These are phyloP conservation scores for Mercurialis annua DNA, from an alignment of 345 rosid genomes.

Conservation along the genomic window DNA sequence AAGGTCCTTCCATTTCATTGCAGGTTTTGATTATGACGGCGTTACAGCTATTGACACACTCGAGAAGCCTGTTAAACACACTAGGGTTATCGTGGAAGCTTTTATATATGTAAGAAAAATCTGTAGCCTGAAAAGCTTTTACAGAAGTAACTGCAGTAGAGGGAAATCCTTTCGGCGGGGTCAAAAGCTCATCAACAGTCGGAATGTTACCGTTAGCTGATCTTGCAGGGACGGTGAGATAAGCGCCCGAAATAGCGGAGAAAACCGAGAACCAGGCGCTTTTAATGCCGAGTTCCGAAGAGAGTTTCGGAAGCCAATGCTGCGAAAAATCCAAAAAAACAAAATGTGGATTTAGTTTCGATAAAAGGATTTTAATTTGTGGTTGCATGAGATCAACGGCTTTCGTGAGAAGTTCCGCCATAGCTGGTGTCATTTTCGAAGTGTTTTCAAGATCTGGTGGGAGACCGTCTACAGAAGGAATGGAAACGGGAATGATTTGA, in stretches of 20 bases:
- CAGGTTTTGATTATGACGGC: slow-evolving; percentile 24
- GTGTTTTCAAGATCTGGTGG: slow-evolving; percentile 32
- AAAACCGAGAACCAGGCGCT: not conserved
- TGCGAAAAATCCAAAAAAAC: slow-evolving; percentile 23
- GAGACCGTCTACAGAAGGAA: slow-evolving; percentile 28
- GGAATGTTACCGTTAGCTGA: not conserved
- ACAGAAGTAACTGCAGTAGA: slow-evolving; percentile 8
- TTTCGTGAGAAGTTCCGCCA: slow-evolving; percentile 26
- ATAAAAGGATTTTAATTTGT: slow-evolving; percentile 16
- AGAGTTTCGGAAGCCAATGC: slow-evolving; percentile 13
- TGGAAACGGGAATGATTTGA: slow-evolving; percentile 23
- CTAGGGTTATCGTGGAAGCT: slow-evolving; percentile 13
- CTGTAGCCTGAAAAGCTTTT: slow-evolving; percentile 19
- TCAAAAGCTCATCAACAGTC: slow-evolving; percentile 14
- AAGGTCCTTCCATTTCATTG: slow-evolving; percentile 29
- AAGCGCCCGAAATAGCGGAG: slow-evolving; percentile 10
- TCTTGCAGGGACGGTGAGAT: slow-evolving; percentile 13
- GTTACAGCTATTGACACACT: not conserved
- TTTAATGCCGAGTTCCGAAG: slow-evolving; percentile 12
- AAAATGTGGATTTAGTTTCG: slow-evolving; percentile 31
- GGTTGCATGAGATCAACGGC: slow-evolving; percentile 36
- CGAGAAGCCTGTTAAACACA: slow-evolving; percentile 10
- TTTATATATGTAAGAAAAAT: slow-evolving; percentile 12
- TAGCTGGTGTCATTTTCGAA: slow-evolving; percentile 24
- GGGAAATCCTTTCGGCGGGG: slow-evolving; percentile 25